Evolutionary conservation across 129 eudicot species (phyloP).

Genomic region (Artemisia argyi): DNA sequence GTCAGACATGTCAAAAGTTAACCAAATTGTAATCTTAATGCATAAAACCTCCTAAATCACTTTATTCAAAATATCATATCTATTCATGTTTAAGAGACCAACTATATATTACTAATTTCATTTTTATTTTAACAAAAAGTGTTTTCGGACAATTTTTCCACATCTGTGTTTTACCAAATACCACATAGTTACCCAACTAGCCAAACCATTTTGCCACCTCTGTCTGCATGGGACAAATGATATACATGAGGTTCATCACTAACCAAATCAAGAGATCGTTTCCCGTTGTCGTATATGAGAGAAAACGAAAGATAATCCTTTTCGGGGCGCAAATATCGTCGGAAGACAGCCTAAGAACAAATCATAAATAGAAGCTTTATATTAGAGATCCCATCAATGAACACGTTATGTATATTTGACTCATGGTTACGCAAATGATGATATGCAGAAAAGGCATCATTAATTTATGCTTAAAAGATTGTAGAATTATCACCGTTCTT

Average conservation of each 20-base stretch:
- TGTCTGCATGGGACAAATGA: background rate
- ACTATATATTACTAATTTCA: too few species aligned
- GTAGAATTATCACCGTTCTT: slow-evolving; percentile 73
- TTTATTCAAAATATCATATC: too few species aligned
- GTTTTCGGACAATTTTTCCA: too few species aligned
- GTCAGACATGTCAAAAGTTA: background rate
- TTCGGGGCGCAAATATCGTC: slow-evolving; percentile 71
- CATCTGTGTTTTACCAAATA: too few species aligned
- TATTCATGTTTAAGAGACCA: too few species aligned
- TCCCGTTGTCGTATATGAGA: slow-evolving; percentile 87
- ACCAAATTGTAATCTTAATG: too few species aligned
- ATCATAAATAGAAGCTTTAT: slow-evolving; percentile 5
- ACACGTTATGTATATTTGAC: background rate
- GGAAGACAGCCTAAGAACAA: slow-evolving; percentile 69
- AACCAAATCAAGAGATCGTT: slow-evolving; percentile 93
- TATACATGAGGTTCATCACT: slow-evolving; percentile 22
- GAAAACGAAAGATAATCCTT: slow-evolving; percentile 94
- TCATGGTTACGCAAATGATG: background rate
- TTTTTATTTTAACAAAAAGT: too few species aligned
- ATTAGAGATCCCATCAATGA: background rate
- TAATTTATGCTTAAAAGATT: slow-evolving; percentile 18
- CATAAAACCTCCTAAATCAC: too few species aligned
- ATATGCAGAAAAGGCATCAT: slow-evolving; percentile 18
- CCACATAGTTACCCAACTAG: background rate
- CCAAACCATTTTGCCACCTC: slow-evolving; percentile 7